Evolutionary conservation across 371 early-diverging fungal species (phyloP).

Genomic region (Mortierella sp.): DNA sequence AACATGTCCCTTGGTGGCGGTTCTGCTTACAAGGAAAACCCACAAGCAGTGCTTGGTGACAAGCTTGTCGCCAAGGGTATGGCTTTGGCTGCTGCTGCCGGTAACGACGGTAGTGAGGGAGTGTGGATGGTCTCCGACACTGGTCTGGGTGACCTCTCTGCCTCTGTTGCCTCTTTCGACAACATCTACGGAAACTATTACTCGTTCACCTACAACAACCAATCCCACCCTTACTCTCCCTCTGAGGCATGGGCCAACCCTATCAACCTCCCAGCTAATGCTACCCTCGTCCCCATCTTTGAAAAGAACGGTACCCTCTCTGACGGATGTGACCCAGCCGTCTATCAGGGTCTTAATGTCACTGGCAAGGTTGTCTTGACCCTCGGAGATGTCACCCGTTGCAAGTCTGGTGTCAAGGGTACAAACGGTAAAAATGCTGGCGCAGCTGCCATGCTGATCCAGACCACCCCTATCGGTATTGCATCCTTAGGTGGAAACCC

Average conservation of each 20-base stretch:
- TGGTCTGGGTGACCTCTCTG: conserved; percentile 68
- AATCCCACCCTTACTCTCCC: conserved; percentile 18
- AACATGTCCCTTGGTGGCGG: conserved; percentile 76
- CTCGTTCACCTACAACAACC: conserved; percentile 25
- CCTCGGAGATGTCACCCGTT: conserved; percentile 66
- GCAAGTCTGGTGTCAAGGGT: conserved; percentile 64
- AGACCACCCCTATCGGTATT: conserved; percentile 60
- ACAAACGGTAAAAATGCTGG: conserved; percentile 69
- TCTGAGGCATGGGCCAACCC: conserved; percentile 10
- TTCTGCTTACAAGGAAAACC: conserved; percentile 60
- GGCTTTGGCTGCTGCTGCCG: conserved; percentile 64
- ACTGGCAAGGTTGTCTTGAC: conserved; percentile 69
- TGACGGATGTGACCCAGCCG: conserved; percentile 64
- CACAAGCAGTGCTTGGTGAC: conserved; percentile 60
- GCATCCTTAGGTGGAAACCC: conserved; percentile 33
- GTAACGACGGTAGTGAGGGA: conserved; percentile 79
- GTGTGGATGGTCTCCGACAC: conserved; percentile 73
- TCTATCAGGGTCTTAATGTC: conserved; percentile 45
- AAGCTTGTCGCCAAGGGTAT: conserved; percentile 62
- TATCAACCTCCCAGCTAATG: conserved; percentile 24
- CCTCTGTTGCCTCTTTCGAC: conserved; percentile 83
- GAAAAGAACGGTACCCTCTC: conserved; percentile 30
- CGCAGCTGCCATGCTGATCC: conserved; percentile 70
- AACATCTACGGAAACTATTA: conserved; percentile 58
- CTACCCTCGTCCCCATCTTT: conserved; percentile 32